Base-by-base conservation (phyloP, 169 alveolate genomes). In the Eimeria necatrix region DNA sequence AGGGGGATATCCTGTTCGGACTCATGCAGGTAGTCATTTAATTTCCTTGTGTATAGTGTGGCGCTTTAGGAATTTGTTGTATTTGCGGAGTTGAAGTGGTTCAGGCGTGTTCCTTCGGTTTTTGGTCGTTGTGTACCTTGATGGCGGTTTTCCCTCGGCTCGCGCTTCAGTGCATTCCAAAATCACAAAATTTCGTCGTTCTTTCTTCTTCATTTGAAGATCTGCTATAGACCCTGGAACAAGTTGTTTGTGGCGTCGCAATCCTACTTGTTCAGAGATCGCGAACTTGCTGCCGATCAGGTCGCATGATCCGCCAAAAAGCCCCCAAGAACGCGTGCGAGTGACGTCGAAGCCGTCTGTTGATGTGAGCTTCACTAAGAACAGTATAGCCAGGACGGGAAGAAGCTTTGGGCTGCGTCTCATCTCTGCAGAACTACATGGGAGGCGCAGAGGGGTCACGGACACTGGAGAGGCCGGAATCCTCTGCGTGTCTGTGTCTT, bases 161-260 rank as follows among this genome's bases (percentile, higher is more conserved):
- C 96, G 92, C 56, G 96, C 96, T 87, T 94, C 96, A 4, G 96
- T 94, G 93, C 96, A 94, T 49, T 94, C 96, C 93, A 94, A 74
- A 22, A 94, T 60, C 41, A 94, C 95, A 49, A 52, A 51, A 41
- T 10, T 60, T n/a, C 96, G 53, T n/a, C 94, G 94, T 2, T 78
- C 95, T 46, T 94, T 94, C 88, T 94, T 94, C 93, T 88, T 94
- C 94, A 88, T 88, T 4, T 68, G 61, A 56, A 94, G 81, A 41
- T 53, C 56, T 16, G 85, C 12, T 6, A 2, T 26, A 32, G 41
- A 18, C 20, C 16, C 9, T 41, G 60, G 61, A 51, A 3, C 51
- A 48, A 2, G 0, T 52, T 52, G 70, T 14, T 56, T 56, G 20
- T 18, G 68, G 68, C 22, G 22, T 3, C 20, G 68, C 24, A 51